Conservation (phyloP, 176 grass and related monocot species). For the Urochloa ruziziensis region DNA sequence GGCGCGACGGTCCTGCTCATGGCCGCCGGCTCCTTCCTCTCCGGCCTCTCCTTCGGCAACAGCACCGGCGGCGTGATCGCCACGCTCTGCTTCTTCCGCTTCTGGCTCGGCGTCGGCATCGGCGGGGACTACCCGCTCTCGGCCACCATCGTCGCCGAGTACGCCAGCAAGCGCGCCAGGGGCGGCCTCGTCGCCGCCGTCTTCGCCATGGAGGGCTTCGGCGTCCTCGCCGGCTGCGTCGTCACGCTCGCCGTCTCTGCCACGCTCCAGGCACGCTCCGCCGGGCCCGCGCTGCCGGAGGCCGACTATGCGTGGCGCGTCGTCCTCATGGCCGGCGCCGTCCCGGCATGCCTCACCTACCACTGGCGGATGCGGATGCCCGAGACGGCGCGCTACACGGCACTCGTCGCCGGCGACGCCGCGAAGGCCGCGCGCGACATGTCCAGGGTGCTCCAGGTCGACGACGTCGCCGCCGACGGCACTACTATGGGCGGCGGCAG, state of each 20-base stretch:
- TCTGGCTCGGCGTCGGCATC: slow-evolving; percentile 81
- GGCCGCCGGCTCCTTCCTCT: slow-evolving; percentile 61
- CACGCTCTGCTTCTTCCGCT: slow-evolving; percentile 74
- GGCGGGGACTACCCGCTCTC: slow-evolving; percentile 75
- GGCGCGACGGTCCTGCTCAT: slow-evolving; percentile 56
- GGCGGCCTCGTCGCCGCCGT: slow-evolving; percentile 66
- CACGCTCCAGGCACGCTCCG: slow-evolving; percentile 32
- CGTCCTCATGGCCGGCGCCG: slow-evolving; percentile 75
- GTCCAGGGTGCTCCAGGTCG: slow-evolving; percentile 64
- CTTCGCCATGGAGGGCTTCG: slow-evolving; percentile 71
- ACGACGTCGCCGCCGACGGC: neutral
- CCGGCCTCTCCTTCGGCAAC: slow-evolving; percentile 54
- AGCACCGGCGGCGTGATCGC: slow-evolving; percentile 26
- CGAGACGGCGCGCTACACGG: slow-evolving; percentile 80
- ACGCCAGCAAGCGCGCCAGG: slow-evolving; percentile 54
- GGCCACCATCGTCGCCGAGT: slow-evolving; percentile 78
- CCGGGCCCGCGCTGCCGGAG: slow-evolving; percentile 28
- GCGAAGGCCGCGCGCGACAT: slow-evolving; percentile 62
- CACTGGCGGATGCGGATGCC: slow-evolving; percentile 81
- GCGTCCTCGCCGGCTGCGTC: slow-evolving; percentile 56
- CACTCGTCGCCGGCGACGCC: slow-evolving; percentile 73
- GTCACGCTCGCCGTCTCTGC: slow-evolving; percentile 39
- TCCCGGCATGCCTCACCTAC: slow-evolving; percentile 68
- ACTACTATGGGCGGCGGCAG: neutral
- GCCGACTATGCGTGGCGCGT: slow-evolving; percentile 77